Evolutionary conservation across 345 rosid genomes (phyloP).

Genomic region (Ricinus communis): DNA sequence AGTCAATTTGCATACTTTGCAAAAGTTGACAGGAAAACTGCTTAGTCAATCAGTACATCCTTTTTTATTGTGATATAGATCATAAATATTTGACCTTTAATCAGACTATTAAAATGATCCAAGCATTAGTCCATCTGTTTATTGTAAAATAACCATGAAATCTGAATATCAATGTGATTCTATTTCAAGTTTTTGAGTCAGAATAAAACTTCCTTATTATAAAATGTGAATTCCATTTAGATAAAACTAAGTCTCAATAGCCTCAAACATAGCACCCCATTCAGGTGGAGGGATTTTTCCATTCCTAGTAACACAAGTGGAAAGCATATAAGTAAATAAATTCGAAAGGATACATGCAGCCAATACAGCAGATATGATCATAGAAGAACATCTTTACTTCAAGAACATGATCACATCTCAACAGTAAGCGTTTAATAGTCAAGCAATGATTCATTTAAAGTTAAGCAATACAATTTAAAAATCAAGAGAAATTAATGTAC

Average conservation of each 20-base stretch:
- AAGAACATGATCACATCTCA: background rate
- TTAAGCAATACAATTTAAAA: conserved; percentile 1
- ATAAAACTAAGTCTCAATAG: background rate
- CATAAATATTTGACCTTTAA: background rate
- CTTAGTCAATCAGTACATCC: background rate
- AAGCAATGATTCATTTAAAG: background rate
- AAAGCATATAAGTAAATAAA: too few species aligned
- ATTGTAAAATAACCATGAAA: background rate
- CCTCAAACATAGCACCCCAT: too few species aligned
- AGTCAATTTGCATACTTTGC: background rate
- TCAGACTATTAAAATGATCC: too few species aligned
- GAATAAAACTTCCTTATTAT: background rate
- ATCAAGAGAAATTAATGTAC: conserved; percentile 31
- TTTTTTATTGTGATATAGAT: background rate
- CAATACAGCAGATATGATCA: conserved; percentile 1
- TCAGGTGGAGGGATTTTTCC: background rate
- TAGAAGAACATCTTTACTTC: background rate
- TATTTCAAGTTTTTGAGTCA: background rate
- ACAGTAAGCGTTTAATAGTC: background rate
- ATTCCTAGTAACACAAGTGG: background rate
- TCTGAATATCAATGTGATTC: background rate
- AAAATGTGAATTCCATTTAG: background rate
- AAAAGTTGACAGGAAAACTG: background rate
- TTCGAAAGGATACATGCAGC: conserved; percentile 1
- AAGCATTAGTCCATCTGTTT: background rate